Conservation (phyloP, 169 alveolate species). For the Cyclospora cayetanensis region DNA sequence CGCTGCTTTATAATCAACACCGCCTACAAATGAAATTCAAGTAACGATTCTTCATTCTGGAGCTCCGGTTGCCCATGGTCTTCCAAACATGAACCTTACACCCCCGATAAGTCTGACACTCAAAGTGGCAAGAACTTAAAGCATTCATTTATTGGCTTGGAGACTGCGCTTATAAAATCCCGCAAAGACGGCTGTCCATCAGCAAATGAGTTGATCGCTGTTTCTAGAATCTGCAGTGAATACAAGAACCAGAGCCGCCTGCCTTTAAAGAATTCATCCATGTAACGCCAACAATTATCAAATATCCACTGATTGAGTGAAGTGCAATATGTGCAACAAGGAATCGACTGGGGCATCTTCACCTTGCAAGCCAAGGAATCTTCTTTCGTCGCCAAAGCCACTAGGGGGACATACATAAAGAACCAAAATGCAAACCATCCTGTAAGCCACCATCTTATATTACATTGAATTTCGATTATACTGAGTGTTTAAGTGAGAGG, state of each 20-base stretch:
- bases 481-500: not conserved
- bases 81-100: no score
- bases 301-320: not conserved
- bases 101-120: no score
- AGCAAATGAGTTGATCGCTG: not conserved
- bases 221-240: not conserved
- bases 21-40: no score
- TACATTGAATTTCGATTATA: not conserved
- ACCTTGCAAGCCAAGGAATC: not conserved
- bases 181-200: slow-evolving; percentile 12
- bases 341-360: no score
- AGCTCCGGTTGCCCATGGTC: no score
- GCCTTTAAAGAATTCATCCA: no score
- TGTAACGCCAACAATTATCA: not conserved
- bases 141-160: slow-evolving; percentile 23
- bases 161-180: not conserved
- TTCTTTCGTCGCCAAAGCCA: not conserved
- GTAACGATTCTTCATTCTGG: no score
- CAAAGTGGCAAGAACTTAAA: not conserved
- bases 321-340: not conserved
- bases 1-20: no score
- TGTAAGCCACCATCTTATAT: not conserved
- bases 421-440: not conserved
- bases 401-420: not conserved
- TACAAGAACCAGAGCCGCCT: no score